phyloP scores from a whole-genome alignment of 176 grass and related monocot species.

The Pharus latifolius region DNA sequence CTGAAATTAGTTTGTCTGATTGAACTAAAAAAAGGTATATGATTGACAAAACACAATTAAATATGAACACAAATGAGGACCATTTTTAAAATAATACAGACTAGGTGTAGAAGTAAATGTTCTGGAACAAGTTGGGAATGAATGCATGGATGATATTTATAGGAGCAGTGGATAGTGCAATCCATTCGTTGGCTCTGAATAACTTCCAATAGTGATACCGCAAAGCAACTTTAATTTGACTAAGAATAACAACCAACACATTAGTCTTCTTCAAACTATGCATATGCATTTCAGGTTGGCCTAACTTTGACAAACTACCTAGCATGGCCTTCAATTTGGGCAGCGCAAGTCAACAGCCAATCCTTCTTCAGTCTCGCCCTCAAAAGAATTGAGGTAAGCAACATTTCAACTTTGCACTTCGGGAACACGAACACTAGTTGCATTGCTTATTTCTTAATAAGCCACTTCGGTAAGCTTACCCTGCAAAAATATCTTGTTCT shows the following conservation, averaged over 20 bases:
- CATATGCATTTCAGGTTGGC: background rate
- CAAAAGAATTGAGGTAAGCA: background rate
- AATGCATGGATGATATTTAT: background rate
- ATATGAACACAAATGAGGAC: background rate
- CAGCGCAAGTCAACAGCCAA: background rate
- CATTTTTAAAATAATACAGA: background rate
- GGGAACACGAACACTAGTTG: background rate
- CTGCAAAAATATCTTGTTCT: background rate
- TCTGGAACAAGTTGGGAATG: background rate
- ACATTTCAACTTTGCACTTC: background rate
- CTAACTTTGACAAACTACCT: background rate
- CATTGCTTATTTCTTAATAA: background rate
- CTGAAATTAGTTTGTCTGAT: background rate
- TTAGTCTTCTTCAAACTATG: background rate
- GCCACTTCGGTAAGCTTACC: background rate
- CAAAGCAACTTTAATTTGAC: background rate
- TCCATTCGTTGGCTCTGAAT: background rate
- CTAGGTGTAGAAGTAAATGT: background rate
- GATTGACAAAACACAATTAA: background rate
- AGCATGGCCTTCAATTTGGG: background rate
- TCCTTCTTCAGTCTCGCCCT: background rate
- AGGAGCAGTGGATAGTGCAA: background rate
- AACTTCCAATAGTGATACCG: background rate
- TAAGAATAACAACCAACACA: background rate
- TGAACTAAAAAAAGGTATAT: background rate